phyloP scores from a whole-genome alignment of 495 filamentous ascomycete genomes.

The Penicillium pulvis region DNA sequence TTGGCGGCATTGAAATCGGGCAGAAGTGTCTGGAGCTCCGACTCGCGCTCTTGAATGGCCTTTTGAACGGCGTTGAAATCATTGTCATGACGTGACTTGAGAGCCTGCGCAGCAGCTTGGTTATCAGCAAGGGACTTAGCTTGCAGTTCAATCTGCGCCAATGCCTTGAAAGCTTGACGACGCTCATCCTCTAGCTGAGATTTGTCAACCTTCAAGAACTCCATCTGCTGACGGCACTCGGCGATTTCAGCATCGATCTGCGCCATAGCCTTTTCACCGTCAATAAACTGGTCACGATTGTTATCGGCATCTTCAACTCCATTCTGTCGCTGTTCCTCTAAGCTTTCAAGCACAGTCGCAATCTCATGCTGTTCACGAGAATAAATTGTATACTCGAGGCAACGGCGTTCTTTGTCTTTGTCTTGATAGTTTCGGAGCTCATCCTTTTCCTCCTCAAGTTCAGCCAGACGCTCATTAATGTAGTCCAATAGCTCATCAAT shows the following conservation, averaged over 20 bases:
- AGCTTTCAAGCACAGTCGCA: constrained; percentile 70
- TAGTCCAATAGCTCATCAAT: constrained; percentile 91
- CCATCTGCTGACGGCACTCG: constrained; percentile 76
- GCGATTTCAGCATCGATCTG: constrained; percentile 76
- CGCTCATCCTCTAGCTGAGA: constrained; percentile 87
- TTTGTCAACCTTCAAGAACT: constrained; percentile 86
- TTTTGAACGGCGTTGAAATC: constrained; percentile 72
- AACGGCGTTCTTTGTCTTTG: constrained; percentile 89
- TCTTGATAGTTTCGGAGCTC: constrained; percentile 91
- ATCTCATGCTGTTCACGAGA: constrained; percentile 83
- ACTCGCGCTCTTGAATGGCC: constrained; percentile 75
- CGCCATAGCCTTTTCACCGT: constrained; percentile 79
- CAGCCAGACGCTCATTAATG: constrained; percentile 83
- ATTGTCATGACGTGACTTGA: constrained; percentile 65
- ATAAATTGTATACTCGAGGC: constrained; percentile 92
- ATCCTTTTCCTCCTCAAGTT: constrained; percentile 96
- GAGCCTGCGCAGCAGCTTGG: constrained; percentile 74
- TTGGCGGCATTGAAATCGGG: constrained; percentile 76
- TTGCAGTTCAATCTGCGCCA: constrained; percentile 83
- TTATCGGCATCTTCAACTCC: constrained; percentile 83
- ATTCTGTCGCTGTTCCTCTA: constrained; percentile 79
- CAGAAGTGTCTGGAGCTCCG: constrained; percentile 68
- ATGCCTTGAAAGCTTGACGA: constrained; percentile 70
- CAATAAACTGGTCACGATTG: constrained; percentile 72
- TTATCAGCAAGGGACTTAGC: constrained; percentile 79